Base-by-base conservation (phyloP, 2,329 filamentous ascomycete species). In the Fusarium sp. region DNA sequence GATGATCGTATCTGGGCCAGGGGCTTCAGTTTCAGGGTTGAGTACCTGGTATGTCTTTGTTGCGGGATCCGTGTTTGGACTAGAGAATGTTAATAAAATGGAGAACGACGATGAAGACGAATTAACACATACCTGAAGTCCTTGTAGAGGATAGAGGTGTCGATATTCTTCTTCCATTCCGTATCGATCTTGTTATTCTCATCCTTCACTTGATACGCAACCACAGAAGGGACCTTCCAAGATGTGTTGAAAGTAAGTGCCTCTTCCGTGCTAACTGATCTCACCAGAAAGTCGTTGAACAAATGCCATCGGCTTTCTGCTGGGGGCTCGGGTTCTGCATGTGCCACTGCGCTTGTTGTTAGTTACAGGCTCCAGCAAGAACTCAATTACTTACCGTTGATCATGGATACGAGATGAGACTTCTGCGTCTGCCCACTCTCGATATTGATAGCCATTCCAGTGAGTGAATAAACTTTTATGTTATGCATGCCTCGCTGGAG, bases 211-310 rank as follows among this genome's bases (percentile, higher is more conserved):
- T 99, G 96, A 80, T 93, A 99, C 7, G 93, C 87, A 55, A 99
- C 82, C 7, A 98, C 91, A 14, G 93, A 94, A 1, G 96, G 96
- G 51, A 93, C 86, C 82, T 98, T 99, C 96, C 96, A 99, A 20
- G 90, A 87, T 5, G 93, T 89, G 66, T 95, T 94, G 79, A 98
- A 99, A 25, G 91, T 90, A 20, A 98, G 84, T 1, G 95, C 97
- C 77, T 99, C 95, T 66, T 94, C 90, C 28, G 88, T 87, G 32
- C 90, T 88, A 18, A 97, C 88, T 12, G 91, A 90, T 14, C 92
- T 89, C 23, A 99, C 97, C 37, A 97, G 82, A 75, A 99, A 99
- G 80, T 99, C 96, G 74, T 99, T 99, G 83, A 99, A 98, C 2
- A 99, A 82, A 80, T 98, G 93, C 97, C 97, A 99, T 73, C 91